Percentiles rank a stretch among this genome's conserved stretches.
Conservation (phyloP, 2,329 filamentous ascomycete genomes). For the Penicillium sp. region DNA sequence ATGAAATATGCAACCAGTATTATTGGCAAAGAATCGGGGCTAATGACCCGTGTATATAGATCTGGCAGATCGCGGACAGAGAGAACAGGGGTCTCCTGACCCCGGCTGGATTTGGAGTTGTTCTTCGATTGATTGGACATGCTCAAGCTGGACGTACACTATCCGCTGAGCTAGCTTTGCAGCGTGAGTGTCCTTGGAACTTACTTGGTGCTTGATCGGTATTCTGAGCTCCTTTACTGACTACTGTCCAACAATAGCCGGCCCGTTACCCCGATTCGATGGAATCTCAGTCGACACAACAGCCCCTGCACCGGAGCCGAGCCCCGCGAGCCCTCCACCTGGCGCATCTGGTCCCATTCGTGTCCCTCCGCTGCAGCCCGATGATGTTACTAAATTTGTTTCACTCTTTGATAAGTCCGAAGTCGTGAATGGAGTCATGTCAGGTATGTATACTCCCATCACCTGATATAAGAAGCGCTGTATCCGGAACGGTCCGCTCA, state of each 20-base stretch:
- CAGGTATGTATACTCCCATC: slow-evolving; percentile 49
- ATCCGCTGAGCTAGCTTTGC: slow-evolving; percentile 75
- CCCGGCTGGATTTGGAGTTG: slow-evolving; percentile 88
- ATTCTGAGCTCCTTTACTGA: not conserved
- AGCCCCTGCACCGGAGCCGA: slow-evolving; percentile 53
- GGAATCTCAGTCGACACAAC: slow-evolving; percentile 58
- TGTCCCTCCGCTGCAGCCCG: slow-evolving; percentile 82
- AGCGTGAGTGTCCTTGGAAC: slow-evolving; percentile 53
- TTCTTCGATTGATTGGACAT: slow-evolving; percentile 91
- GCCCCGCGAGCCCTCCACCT: slow-evolving; percentile 45
- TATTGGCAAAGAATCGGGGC: not conserved
- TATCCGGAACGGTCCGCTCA: not conserved
- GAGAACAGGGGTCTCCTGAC: slow-evolving; percentile 95
- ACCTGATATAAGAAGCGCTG: not conserved
- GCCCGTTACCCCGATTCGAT: slow-evolving; percentile 90
- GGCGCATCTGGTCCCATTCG: slow-evolving; percentile 66
- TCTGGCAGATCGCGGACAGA: slow-evolving; percentile 98
- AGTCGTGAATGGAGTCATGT: slow-evolving; percentile 72
- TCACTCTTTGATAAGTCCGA: slow-evolving; percentile 88
- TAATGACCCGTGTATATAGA: slow-evolving; percentile 54
- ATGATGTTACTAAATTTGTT: slow-evolving; percentile 87
- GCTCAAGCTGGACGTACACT: slow-evolving; percentile 86
- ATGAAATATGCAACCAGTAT: slow-evolving; percentile 28
- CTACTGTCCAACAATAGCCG: slow-evolving; percentile 47
- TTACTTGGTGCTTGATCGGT: not conserved